Base-by-base conservation (phyloP, 176 grass and related monocot genomes). In the Microstegium vimineum region DNA sequence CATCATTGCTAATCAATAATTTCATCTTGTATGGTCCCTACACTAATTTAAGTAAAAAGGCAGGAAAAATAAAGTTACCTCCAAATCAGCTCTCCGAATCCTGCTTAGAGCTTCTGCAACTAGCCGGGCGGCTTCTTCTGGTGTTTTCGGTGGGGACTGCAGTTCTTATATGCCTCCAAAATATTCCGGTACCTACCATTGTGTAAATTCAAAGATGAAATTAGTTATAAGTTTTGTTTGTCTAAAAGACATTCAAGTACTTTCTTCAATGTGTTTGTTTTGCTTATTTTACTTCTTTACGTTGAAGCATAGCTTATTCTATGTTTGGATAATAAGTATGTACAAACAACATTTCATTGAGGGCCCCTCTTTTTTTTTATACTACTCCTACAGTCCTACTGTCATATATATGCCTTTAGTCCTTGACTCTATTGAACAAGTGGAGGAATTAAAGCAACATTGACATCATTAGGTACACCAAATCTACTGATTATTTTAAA, bases 141-240 rank as follows among this genome's bases (percentile, higher is more conserved):
- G 38, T 35, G 89, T 90, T 81, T 26, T 84, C 23, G 62, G 89
- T 54, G 68, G 84, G 74, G 43, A 14, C 23, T 84, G 10, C 32
- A 40, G 42, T 87, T 82, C 15, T 80, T 90, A 61, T 86, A 87
- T 63, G 66, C 80, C n/a, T 82, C 80, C 74, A 90, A 79, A 37
- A 90, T 87, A 68, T 85, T 88, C 43, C 67, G 45, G 38, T 91
- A 91, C 89, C 89, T 91, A 28, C 32, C 31, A 3, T 83, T 4
- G 2, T 77, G 64, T 13, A 62, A 69, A 87, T 62, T 78, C 63
- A 12, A 52, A 77, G 51, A 62, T 23, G 41, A 68, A 68, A 66
- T 3, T 27, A 45, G 25, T 65, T 6, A 54, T 23, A 54, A 71
- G 20, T 69, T 69, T 37, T 59, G 20, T 56, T 56, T 75, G 30